A percentile compares a stretch with the other conserved stretches of the same genome.
Evolutionary conservation across 78 protist genomes (phyloP).

Genomic region (Dictyostelium capitatum): DNA sequence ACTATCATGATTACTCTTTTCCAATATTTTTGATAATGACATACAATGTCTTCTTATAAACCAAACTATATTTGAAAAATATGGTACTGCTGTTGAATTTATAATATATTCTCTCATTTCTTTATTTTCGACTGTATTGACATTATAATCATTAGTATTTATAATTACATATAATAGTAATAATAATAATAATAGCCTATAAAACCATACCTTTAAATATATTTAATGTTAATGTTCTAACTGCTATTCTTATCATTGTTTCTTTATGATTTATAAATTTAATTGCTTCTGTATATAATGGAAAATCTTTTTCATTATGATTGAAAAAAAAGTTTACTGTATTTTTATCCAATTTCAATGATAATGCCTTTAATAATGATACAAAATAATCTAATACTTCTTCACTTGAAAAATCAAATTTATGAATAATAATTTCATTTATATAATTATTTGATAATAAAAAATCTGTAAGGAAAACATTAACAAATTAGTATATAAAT

Average conservation of each 20-base stretch:
- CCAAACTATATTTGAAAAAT: constrained; percentile 91
- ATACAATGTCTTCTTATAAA: constrained; percentile 81
- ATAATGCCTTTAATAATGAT: constrained; percentile 92
- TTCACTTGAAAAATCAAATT: constrained; percentile 90
- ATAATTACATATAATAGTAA: too few species aligned
- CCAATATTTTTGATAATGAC: constrained; percentile 45
- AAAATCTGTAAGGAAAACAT: constrained; percentile 45
- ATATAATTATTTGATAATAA: constrained; percentile 92
- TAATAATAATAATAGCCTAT: neutral
- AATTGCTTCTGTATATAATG: constrained; percentile 95
- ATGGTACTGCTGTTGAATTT: constrained; percentile 86
- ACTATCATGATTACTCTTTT: constrained; percentile 53
- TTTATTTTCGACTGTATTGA: constrained; percentile 80
- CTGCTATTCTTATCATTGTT: constrained; percentile 94
- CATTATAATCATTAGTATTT: too few species aligned
- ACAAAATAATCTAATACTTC: constrained; percentile 94
- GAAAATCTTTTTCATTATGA: constrained; percentile 90
- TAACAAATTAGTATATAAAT: neutral
- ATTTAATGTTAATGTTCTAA: constrained; percentile 93
- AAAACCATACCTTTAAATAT: constrained; percentile 83
- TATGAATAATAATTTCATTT: constrained; percentile 88
- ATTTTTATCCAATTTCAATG: constrained; percentile 85
- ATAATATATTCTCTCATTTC: constrained; percentile 81
- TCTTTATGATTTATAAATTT: constrained; percentile 94
- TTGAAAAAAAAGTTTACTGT: constrained; percentile 93